A percentile compares a stretch with the other conserved stretches of the same genome.
phyloP scores from a whole-genome alignment of 2,329 filamentous ascomycete species.

The Zarea fungicola region DNA sequence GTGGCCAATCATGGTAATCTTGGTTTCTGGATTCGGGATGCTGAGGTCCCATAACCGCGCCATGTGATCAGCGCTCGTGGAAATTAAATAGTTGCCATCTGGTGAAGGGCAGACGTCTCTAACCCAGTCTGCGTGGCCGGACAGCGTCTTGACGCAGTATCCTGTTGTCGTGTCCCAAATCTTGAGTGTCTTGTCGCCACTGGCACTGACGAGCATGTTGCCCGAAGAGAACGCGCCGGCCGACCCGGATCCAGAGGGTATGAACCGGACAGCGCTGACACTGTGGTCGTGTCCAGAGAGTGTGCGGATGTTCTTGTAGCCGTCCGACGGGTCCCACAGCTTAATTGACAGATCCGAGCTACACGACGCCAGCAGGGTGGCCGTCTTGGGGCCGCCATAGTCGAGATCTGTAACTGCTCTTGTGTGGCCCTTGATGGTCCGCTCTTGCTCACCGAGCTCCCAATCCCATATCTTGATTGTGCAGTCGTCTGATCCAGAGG shows the following conservation, averaged over 20 bases:
- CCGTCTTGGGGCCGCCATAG: slow-evolving; percentile 78
- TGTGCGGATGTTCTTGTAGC: slow-evolving; percentile 93
- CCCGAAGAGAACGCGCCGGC: slow-evolving; percentile 73
- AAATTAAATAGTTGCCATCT: slow-evolving; percentile 79
- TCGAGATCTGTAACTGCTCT: slow-evolving; percentile 84
- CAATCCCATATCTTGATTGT: slow-evolving; percentile 98
- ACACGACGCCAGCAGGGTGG: slow-evolving; percentile 61
- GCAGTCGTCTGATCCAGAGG: slow-evolving; percentile 84
- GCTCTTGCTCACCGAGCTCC: slow-evolving; percentile 85
- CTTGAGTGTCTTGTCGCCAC: slow-evolving; percentile 74
- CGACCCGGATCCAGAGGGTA: slow-evolving; percentile 76
- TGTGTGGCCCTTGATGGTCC: slow-evolving; percentile 88
- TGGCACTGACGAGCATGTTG: slow-evolving; percentile 81
- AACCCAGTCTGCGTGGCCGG: slow-evolving; percentile 87
- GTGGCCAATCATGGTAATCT: slow-evolving; percentile 76
- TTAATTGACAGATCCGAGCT: slow-evolving; percentile 90
- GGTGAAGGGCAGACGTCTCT: slow-evolving; percentile 76
- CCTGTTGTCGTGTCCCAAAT: slow-evolving; percentile 94
- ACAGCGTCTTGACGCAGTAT: slow-evolving; percentile 86
- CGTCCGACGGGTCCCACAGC: slow-evolving; percentile 85
- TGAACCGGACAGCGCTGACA: slow-evolving; percentile 82
- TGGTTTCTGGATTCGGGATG: slow-evolving; percentile 59
- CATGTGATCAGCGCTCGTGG: slow-evolving; percentile 76
- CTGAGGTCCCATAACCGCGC: slow-evolving; percentile 81
- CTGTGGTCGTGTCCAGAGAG: slow-evolving; percentile 89